Evolutionary conservation across 352 stramenopile species (phyloP).

Genomic region (Phytophthora hibernalis): DNA sequence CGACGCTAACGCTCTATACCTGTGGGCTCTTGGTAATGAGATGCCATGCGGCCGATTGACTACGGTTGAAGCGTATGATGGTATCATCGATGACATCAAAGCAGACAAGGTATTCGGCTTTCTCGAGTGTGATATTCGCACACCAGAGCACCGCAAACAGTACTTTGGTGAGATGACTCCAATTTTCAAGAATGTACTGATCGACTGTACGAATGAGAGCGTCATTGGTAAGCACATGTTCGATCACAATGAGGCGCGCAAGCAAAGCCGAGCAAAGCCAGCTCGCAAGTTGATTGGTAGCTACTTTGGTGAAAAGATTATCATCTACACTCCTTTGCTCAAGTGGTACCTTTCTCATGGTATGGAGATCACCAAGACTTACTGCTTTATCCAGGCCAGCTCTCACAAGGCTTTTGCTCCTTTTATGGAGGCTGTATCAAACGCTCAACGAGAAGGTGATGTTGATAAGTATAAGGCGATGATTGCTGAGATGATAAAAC

Average conservation of each 20-base stretch:
- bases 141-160: neutral
- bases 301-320: conserved; percentile 44
- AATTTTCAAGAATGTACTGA: neutral
- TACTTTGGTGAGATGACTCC: neutral
- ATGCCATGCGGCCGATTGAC: too few relatives aligned
- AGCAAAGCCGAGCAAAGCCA: conserved; percentile 12
- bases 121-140: conserved; percentile 1
- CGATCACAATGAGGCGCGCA: conserved; percentile 17
- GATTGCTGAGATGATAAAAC: conserved; percentile 2
- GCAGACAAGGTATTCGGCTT: neutral
- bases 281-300: conserved; percentile 36
- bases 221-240: conserved; percentile 44
- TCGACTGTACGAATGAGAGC: conserved; percentile 5
- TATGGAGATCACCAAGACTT: too few relatives aligned
- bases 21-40: too few relatives aligned
- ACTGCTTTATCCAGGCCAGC: neutral
- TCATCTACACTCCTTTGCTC: conserved; percentile 45
- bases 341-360: conserved; percentile 28
- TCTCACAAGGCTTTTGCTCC: conserved; percentile 17
- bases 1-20: too few relatives aligned
- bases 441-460: conserved; percentile 37
- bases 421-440: conserved; percentile 32
- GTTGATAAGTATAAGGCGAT: conserved; percentile 28
- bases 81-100: too few relatives aligned
- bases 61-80: too few relatives aligned